These are phyloP conservation scores for Mycena kentingensis DNA, from an alignment of 768 basidiomycete species.

Conservation along the genomic window DNA sequence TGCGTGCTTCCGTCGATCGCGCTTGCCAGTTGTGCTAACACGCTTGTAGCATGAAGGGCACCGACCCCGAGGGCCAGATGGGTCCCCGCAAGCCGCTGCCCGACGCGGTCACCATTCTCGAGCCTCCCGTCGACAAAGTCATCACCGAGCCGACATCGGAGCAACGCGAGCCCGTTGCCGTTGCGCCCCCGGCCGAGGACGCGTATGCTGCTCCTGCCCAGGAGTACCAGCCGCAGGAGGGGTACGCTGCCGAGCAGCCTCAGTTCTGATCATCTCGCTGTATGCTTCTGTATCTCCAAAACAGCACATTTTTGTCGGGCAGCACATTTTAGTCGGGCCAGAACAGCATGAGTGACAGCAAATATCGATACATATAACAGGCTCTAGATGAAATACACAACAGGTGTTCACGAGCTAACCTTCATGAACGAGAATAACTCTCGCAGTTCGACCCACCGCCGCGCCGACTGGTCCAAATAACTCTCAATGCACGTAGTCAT, in stretches of 20 bases:
- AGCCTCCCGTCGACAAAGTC: constrained; percentile 89
- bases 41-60: constrained; percentile 85
- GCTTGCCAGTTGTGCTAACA: constrained; percentile 15
- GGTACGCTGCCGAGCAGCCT: constrained; percentile 48
- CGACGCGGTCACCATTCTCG: constrained; percentile 87
- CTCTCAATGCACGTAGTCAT: constrained; percentile 66
- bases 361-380: too few species aligned
- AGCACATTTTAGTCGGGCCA: too few species aligned
- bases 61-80: constrained; percentile 85
- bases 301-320: too few species aligned
- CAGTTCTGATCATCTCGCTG: constrained; percentile 53
- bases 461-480: constrained; percentile 84
- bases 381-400: constrained; percentile 10
- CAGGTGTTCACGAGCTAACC: constrained; percentile 37
- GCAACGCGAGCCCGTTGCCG: constrained; percentile 69
- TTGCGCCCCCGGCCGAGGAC: constrained; percentile 59
- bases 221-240: constrained; percentile 43
- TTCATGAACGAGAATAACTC: constrained; percentile 84
- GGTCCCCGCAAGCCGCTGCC: constrained; percentile 95
- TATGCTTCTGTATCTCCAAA: too few species aligned
- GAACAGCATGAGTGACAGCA: too few species aligned
- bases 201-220: constrained; percentile 46
- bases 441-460: constrained; percentile 86
- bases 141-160: constrained; percentile 89
- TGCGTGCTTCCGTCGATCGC: constrained; percentile 33